Base-by-base conservation (phyloP, 345 rosid genomes). In the Ceriops zippeliana region DNA sequence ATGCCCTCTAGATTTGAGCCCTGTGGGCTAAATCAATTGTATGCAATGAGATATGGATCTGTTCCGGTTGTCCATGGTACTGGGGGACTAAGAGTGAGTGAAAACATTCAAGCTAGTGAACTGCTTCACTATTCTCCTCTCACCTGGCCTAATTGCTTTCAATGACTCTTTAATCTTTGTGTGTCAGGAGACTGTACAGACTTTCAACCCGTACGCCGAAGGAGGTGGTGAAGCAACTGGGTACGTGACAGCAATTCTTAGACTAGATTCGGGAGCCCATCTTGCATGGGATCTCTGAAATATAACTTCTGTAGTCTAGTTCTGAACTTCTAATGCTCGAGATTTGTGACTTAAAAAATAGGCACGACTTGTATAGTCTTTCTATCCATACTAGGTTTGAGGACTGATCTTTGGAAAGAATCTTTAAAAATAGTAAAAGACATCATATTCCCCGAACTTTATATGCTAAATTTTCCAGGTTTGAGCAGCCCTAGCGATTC, bases 1-100 rank as follows among this genome's bases (percentile, higher is more conserved):
- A 93, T 93, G 98, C 97, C 98, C 26, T 93, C 98, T 72, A 87
- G 98, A 82, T 93, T 91, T 27, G 98, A 93, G 70, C 98, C 98
- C 0, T 93, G 98, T 30, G 98, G 97, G 21, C 82, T 93, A 76
- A 93, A 93, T 84, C 98, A 93, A 64, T 74, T 93, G 77, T 93
- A 89, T 35, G 98, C 98, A 52, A 91, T 93, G 98, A 88, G 90
- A 91, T 93, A 93, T n/a, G 97, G 88, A 70, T 87, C 98, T 22
- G 69, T 91, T 27, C 98, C 97, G 3, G 96, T 93, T 8, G 98
- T 93, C 60, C 98, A 91, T 74, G 86, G 82, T 78, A 93, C 97
- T 0, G 98, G 97, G 74, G 98, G 98, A 76, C 97, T 93, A 59
- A 80, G 90, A 71, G 97, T 89, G 74, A 85, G 96, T 88, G 65